phyloP scores from a whole-genome alignment of 2,329 filamentous ascomycete species.

The Hyphodiscus sp. region DNA sequence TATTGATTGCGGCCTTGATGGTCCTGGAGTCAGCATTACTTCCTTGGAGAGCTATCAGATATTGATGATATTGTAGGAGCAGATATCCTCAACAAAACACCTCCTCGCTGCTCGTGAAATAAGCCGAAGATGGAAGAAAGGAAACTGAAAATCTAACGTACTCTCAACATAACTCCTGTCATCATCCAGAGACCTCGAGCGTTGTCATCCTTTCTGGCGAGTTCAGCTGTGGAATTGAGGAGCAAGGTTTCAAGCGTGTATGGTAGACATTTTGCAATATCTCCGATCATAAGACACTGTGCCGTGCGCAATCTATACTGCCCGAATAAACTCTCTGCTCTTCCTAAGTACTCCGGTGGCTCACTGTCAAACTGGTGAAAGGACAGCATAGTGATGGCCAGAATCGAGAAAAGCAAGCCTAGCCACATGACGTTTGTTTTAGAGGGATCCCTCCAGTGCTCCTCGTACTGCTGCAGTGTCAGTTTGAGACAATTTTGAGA shows the following conservation, averaged over 20 bases:
- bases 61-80: no score
- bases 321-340: conserved; percentile 47
- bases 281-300: conserved; percentile 68
- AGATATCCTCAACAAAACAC: no score
- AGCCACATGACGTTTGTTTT: conserved; percentile 71
- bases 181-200: conserved; percentile 46
- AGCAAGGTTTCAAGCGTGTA: conserved; percentile 70
- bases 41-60: conserved; percentile 33
- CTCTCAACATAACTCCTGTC: conserved; percentile 43
- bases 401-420: conserved; percentile 67
- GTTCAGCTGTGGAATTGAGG: conserved; percentile 67
- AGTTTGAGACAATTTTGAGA: neutral
- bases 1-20: conserved; percentile 62
- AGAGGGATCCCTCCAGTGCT: conserved; percentile 59
- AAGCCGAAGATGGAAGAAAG: no score
- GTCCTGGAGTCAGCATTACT: neutral
- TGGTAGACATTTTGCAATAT: conserved; percentile 67
- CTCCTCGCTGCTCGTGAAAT: no score
- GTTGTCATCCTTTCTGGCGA: conserved; percentile 63
- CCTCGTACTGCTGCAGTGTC: conserved; percentile 10
- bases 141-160: conserved; percentile 18
- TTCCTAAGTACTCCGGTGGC: conserved; percentile 63
- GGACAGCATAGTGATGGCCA: conserved; percentile 68
- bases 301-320: conserved; percentile 65
- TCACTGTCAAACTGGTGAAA: conserved; percentile 70